Conservation (phyloP, 495 filamentous ascomycete genomes). For the Lepidopterella palustris region DNA sequence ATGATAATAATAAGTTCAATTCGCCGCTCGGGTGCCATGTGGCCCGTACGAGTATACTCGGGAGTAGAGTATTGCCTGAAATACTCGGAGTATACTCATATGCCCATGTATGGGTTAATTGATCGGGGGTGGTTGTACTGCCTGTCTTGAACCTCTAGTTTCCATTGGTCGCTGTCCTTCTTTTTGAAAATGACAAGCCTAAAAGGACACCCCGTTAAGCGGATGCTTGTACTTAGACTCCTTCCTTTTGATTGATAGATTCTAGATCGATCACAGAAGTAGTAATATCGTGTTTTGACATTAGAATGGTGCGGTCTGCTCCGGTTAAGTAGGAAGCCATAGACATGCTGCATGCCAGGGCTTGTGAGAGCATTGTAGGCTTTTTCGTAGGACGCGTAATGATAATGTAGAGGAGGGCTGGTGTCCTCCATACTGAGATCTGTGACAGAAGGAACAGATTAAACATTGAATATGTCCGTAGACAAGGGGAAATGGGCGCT, state of each 20-base stretch:
- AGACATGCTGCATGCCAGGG: slow-evolving; percentile 6
- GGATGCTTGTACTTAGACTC: slow-evolving; percentile 5
- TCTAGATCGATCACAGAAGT: slow-evolving; percentile 1
- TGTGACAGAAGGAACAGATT: background rate
- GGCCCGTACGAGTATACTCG: too few relatives aligned
- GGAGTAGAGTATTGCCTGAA: too few relatives aligned
- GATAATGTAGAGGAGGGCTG: slow-evolving; percentile 1
- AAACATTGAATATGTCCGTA: background rate
- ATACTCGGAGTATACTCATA: too few relatives aligned
- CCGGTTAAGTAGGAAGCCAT: slow-evolving; percentile 14
- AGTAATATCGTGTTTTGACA: slow-evolving; percentile 14
- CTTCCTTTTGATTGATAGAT: slow-evolving; percentile 5
- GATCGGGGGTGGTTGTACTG: too few relatives aligned
- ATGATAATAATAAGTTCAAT: too few relatives aligned
- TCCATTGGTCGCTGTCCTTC: too few relatives aligned
- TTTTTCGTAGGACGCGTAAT: slow-evolving; percentile 11
- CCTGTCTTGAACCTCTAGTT: too few relatives aligned
- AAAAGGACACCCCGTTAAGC: slow-evolving; percentile 8
- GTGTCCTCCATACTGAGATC: slow-evolving; percentile 4
- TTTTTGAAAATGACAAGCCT: slow-evolving; percentile 10
- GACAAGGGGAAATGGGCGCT: too few relatives aligned
- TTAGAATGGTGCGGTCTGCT: slow-evolving; percentile 11
- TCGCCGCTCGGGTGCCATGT: too few relatives aligned
- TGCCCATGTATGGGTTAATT: too few relatives aligned
- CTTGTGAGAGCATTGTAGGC: slow-evolving; percentile 5